Percentiles rank a stretch among this genome's conserved stretches.
Conservation (phyloP, 2,329 filamentous ascomycete genomes). For the Amauroascus verrucosus region DNA sequence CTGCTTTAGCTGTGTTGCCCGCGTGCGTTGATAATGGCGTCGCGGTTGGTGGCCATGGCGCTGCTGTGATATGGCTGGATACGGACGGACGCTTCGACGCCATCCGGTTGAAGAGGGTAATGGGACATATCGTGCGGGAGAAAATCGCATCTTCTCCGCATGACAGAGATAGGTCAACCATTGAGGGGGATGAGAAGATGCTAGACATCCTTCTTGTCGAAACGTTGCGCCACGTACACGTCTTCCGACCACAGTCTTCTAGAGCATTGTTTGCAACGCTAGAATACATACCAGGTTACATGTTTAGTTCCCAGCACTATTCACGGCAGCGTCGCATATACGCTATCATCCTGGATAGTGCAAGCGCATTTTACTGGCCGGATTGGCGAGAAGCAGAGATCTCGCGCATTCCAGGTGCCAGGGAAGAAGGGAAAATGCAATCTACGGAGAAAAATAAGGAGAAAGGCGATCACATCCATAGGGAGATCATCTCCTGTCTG, state of each 20-base stretch:
- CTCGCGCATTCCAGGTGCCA: slow-evolving; percentile 13
- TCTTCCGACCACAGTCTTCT: slow-evolving; percentile 48
- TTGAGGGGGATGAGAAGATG: not conserved
- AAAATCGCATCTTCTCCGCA: not conserved
- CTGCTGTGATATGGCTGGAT: slow-evolving; percentile 48
- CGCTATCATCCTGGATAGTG: slow-evolving; percentile 46
- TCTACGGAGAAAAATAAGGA: not conserved
- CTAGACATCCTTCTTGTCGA: slow-evolving; percentile 20
- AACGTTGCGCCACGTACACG: slow-evolving; percentile 46
- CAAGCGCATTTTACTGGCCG: slow-evolving; percentile 47
- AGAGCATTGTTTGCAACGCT: slow-evolving; percentile 43
- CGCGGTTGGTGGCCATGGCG: slow-evolving; percentile 36
- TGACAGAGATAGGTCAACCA: slow-evolving; percentile 2
- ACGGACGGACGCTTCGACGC: slow-evolving; percentile 46
- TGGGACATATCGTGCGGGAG: slow-evolving; percentile 21
- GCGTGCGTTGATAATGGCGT: slow-evolving; percentile 20
- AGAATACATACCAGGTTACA: slow-evolving; percentile 38
- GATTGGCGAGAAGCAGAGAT: slow-evolving; percentile 39
- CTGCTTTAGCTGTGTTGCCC: slow-evolving; percentile 44
- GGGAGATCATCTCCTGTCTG: slow-evolving; percentile 19
- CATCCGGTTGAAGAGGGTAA: slow-evolving; percentile 33
- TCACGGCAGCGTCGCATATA: slow-evolving; percentile 41
- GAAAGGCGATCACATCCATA: slow-evolving; percentile 1
- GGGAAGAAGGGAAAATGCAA: not conserved
- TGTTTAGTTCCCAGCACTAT: slow-evolving; percentile 39